Percentiles rank a stretch among this genome's conserved stretches.
Evolutionary conservation across 2,329 filamentous ascomycete genomes (phyloP).

Genomic region (Colletotrichum theobromicola): DNA sequence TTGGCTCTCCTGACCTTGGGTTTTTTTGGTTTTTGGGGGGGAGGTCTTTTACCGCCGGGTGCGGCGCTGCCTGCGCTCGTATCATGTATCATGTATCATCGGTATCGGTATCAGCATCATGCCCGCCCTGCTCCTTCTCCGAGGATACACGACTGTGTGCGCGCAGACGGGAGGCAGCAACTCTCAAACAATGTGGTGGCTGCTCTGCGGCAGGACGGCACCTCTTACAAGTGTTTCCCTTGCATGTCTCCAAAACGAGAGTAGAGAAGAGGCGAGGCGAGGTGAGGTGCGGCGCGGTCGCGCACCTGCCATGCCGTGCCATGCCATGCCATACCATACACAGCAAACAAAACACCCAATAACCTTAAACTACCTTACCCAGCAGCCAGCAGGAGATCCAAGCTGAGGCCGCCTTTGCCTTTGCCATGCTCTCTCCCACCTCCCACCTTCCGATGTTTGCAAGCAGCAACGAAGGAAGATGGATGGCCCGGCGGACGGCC

Average conservation of each 20-base stretch:
- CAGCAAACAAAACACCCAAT: constrained; percentile 14
- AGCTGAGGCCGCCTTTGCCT: neutral
- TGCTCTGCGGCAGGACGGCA: neutral
- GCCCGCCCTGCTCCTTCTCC: neutral
- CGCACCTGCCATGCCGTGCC: constrained; percentile 1
- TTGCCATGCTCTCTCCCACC: neutral
- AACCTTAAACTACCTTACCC: neutral
- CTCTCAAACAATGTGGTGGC: neutral
- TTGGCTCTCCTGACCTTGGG: neutral
- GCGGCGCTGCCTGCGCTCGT: neutral
- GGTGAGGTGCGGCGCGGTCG: too few species aligned
- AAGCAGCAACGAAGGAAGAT: neutral
- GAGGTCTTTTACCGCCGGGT: too few species aligned
- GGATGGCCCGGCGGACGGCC: neutral
- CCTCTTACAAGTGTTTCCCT: neutral
- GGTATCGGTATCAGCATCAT: neutral
- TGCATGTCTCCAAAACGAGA: neutral
- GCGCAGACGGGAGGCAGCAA: neutral
- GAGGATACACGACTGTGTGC: neutral
- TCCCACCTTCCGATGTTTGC: neutral
- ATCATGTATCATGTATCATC: neutral
- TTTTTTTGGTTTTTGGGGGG: too few species aligned
- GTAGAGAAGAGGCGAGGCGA: too few species aligned
- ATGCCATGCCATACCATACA: constrained; percentile 2
- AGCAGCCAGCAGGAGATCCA: neutral